Conservation (phyloP, 129 eudicot genomes). For the Pulicaria dysenterica region DNA sequence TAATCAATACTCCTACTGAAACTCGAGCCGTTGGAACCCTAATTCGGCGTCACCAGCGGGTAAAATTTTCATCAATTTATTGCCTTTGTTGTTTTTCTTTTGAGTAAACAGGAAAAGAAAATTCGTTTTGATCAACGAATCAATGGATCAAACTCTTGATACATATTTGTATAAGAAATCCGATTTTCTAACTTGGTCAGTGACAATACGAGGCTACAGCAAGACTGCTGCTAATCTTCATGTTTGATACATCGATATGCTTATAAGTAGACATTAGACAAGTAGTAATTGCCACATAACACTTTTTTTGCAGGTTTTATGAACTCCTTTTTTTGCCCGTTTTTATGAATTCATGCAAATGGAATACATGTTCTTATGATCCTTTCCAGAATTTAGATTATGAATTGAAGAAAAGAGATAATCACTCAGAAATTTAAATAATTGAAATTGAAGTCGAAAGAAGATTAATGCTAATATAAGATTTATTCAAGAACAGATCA, state of each 20-base stretch:
- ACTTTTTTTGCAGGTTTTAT: slow-evolving; percentile 2
- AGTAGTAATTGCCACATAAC: slow-evolving; percentile 3
- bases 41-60: slow-evolving; percentile 53
- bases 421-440: too few species aligned
- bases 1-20: slow-evolving; percentile 41
- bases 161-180: slow-evolving; percentile 4
- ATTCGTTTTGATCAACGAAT: background rate
- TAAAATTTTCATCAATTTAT: slow-evolving; percentile 13
- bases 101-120: background rate
- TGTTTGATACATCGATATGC: slow-evolving; percentile 1
- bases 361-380: too few species aligned
- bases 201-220: background rate
- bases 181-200: background rate
- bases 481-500: too few species aligned
- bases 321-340: too few species aligned
- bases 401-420: too few species aligned
- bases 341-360: too few species aligned
- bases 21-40: slow-evolving; percentile 40
- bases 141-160: slow-evolving; percentile 16
- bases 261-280: background rate
- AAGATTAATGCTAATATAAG: too few species aligned
- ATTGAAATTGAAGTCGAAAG: too few species aligned
- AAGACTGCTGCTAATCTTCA: background rate
- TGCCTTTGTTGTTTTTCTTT: background rate
- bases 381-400: too few species aligned